Percentiles rank a stretch among this genome's conserved stretches.
Conservation (phyloP, 768 basidiomycete species). For the Termitomyces sp. region DNA sequence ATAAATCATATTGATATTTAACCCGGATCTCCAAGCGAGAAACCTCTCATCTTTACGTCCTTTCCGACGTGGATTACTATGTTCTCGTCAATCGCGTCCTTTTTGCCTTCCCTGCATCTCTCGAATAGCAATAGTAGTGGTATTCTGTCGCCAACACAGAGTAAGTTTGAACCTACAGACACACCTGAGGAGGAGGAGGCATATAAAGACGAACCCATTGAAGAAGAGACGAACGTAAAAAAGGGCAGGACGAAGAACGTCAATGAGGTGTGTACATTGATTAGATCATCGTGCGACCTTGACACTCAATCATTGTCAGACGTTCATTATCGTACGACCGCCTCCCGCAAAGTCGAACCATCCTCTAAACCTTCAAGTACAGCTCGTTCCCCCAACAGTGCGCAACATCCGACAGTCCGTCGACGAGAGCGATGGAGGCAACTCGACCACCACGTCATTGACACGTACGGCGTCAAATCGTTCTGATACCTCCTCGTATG, state of each 20-base stretch:
- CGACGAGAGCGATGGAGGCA: conserved; percentile 29
- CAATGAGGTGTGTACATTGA: conserved; percentile 41
- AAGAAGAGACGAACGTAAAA: conserved; percentile 29
- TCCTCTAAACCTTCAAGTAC: conserved; percentile 16
- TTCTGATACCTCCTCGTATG: conserved; percentile 46
- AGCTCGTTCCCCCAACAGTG: conserved; percentile 47
- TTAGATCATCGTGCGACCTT: conserved; percentile 8
- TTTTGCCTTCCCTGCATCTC: conserved; percentile 20
- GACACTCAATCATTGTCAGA: conserved; percentile 5
- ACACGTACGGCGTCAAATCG: conserved; percentile 55
- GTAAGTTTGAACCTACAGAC: conserved; percentile 12
- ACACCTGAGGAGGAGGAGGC: conserved; percentile 19
- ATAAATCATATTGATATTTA: background rate
- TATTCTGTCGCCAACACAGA: background rate
- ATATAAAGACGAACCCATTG: conserved; percentile 16
- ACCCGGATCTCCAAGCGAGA: conserved; percentile 3
- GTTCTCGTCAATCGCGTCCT: conserved; percentile 21
- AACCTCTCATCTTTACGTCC: background rate
- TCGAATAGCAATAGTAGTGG: conserved; percentile 8
- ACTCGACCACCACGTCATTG: conserved; percentile 23
- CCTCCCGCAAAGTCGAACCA: conserved; percentile 12
- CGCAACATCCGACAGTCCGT: conserved; percentile 46
- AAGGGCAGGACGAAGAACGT: conserved; percentile 42
- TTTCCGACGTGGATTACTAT: conserved; percentile 7
- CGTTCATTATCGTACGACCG: conserved; percentile 12